Evolutionary conservation across 495 filamentous ascomycete genomes (phyloP).

Genomic region (Talaromyces proteolyticus): DNA sequence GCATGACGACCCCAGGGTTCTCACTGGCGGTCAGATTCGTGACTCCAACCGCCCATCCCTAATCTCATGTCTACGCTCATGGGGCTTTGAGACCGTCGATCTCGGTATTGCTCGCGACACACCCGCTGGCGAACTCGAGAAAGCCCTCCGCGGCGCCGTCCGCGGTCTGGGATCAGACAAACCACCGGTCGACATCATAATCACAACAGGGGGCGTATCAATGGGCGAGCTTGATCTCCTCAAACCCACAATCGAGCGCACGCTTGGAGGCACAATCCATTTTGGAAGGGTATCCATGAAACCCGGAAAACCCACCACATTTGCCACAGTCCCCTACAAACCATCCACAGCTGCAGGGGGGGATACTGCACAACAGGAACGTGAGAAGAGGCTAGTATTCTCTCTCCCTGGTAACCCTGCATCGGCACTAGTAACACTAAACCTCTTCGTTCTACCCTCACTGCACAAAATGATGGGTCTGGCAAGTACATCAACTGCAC

Average conservation of each 20-base stretch:
- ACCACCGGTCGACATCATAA: conserved; percentile 63
- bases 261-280: conserved; percentile 87
- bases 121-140: conserved; percentile 64
- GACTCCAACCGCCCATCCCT: conserved; percentile 90
- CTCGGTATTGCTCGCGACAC: conserved; percentile 83
- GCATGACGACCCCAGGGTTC: conserved; percentile 54
- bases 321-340: conserved; percentile 75
- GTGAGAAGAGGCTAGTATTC: conserved; percentile 69
- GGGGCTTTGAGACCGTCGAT: conserved; percentile 76
- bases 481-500: conserved; percentile 12
- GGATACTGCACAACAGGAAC: conserved; percentile 38
- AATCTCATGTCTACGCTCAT: conserved; percentile 66
- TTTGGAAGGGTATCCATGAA: conserved; percentile 98
- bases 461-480: conserved; percentile 61
- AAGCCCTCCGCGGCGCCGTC: conserved; percentile 66
- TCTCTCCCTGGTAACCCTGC: conserved; percentile 93
- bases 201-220: conserved; percentile 92
- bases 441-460: conserved; percentile 88
- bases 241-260: conserved; percentile 92
- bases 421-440: conserved; percentile 84
- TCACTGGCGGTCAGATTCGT: conserved; percentile 78
- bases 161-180: conserved; percentile 35
- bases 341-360: conserved; percentile 7
- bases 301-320: conserved; percentile 95
- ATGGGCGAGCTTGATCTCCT: conserved; percentile 98